These are phyloP conservation scores for Pythium grandisporangium DNA, from an alignment of 352 stramenopile species.

Conservation along the genomic window DNA sequence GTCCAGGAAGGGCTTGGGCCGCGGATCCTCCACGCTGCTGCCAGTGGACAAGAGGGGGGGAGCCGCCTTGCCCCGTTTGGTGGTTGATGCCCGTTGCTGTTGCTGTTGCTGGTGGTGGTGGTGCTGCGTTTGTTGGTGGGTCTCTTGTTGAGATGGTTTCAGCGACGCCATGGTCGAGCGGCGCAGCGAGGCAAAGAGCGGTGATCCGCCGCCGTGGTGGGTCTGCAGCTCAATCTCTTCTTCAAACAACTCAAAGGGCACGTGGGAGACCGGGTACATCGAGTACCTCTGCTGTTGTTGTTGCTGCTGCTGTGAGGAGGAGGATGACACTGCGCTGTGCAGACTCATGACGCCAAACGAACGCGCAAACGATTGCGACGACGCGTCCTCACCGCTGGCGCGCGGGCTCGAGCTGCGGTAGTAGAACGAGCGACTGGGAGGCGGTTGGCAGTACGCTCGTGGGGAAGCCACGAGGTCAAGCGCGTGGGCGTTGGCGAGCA, in stretches of 20 bases:
- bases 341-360: no score
- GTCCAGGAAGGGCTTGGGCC: conserved; percentile 71
- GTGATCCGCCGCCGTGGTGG: conserved; percentile 20
- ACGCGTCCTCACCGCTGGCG: background rate
- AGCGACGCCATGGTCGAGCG: conserved; percentile 29
- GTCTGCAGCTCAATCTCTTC: conserved; percentile 65
- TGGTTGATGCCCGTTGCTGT: no score
- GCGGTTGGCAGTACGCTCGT: conserved; percentile 33
- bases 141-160: conserved; percentile 19
- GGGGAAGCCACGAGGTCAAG: conserved; percentile 28
- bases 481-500: conserved; percentile 35
- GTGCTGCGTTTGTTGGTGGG: conserved; percentile 6
- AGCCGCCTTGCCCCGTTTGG: no score
- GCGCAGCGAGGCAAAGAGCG: conserved; percentile 30
- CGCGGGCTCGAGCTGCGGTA: background rate
- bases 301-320: background rate
- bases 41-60: no score
- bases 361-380: background rate
- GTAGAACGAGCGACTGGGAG: conserved; percentile 2
- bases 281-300: conserved; percentile 21
- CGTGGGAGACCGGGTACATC: conserved; percentile 61
- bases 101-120: background rate
- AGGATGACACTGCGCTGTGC: background rate
- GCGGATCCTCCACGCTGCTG: conserved; percentile 26
- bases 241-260: conserved; percentile 71